These are phyloP conservation scores for Trichopus zeylanicus DNA, from an alignment of 116 monocot species.

Conservation along the genomic window DNA sequence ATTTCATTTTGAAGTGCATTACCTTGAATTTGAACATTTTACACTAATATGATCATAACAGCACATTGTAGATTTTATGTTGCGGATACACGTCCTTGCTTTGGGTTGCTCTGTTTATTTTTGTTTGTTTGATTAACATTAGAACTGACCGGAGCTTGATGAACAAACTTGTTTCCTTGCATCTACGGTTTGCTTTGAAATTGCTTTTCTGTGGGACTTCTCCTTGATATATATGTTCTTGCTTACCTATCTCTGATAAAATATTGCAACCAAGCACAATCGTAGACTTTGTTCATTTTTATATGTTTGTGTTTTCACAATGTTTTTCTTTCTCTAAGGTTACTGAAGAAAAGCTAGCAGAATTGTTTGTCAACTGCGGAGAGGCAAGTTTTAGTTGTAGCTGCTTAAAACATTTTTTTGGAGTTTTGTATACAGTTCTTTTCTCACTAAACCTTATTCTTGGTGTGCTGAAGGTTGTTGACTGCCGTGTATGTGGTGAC, in stretches of 20 bases:
- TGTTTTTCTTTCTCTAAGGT: slow-evolving; percentile 32
- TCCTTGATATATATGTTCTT: background rate
- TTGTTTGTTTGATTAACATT: too few relatives aligned
- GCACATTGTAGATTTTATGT: too few relatives aligned
- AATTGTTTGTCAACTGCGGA: slow-evolving; percentile 79
- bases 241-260: background rate
- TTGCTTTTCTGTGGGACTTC: background rate
- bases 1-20: too few relatives aligned
- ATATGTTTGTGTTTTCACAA: background rate
- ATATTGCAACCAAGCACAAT: background rate
- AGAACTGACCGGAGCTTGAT: too few relatives aligned
- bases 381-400: slow-evolving; percentile 35
- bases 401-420: background rate
- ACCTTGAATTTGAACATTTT: too few relatives aligned
- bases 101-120: too few relatives aligned
- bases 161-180: too few relatives aligned
- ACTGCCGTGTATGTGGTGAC: slow-evolving; percentile 92
- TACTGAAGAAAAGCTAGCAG: slow-evolving; percentile 90
- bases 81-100: too few relatives aligned
- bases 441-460: too few relatives aligned
- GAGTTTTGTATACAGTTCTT: background rate
- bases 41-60: too few relatives aligned
- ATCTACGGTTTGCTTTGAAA: background rate
- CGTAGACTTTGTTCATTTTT: background rate
- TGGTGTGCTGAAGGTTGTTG: slow-evolving; percentile 67